Percentiles rank a stretch among this genome's conserved stretches.
Conservation (phyloP, 169 alveolate genomes). For the Fabrea salina region DNA sequence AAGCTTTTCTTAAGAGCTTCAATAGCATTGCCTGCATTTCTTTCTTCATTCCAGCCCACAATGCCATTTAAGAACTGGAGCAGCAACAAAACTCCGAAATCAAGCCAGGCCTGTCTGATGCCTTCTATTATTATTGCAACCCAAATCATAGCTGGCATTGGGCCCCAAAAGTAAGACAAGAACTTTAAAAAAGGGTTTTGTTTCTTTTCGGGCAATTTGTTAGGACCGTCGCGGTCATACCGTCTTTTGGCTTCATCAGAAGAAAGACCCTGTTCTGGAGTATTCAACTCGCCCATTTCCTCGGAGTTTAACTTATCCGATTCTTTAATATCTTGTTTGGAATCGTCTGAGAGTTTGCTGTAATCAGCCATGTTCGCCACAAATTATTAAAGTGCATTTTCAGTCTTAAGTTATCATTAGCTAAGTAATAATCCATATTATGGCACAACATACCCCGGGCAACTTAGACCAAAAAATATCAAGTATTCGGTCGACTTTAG, state of each 20-base stretch:
- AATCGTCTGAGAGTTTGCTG: too few species aligned
- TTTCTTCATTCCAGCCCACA: conserved; percentile 58
- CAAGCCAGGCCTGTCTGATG: conserved; percentile 15
- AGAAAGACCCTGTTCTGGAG: background rate
- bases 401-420: too few species aligned
- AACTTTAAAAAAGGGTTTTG: conserved; percentile 24
- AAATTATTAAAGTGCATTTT: too few species aligned
- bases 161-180: conserved; percentile 30
- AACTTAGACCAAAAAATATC: background rate
- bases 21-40: conserved; percentile 71
- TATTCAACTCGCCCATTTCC: background rate
- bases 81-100: conserved; percentile 8
- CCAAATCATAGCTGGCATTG: conserved; percentile 34
- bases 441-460: too few species aligned
- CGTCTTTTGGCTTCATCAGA: background rate
- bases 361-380: too few species aligned
- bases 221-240: conserved; percentile 17
- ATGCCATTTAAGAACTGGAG: conserved; percentile 47
- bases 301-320: too few species aligned
- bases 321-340: too few species aligned
- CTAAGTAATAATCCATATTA: too few species aligned
- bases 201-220: conserved; percentile 28
- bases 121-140: conserved; percentile 26
- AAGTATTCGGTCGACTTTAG: background rate
- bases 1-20: conserved; percentile 63